phyloP scores from a whole-genome alignment of 179 eudicot species.

The Spinacia oleracea region DNA sequence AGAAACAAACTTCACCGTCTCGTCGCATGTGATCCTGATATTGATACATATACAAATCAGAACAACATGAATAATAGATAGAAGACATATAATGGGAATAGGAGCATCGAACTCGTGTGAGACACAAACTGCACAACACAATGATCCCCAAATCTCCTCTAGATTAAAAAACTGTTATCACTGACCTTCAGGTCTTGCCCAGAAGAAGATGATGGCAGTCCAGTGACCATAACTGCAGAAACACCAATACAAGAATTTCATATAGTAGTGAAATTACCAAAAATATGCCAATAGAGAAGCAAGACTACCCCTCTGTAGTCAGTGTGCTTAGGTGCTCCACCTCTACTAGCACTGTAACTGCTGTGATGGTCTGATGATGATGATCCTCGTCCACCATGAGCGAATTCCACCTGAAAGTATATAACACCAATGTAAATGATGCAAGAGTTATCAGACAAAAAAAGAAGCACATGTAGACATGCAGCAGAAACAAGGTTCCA shows the following conservation, averaged over 20 bases:
- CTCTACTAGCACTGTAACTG: slow-evolving; percentile 60
- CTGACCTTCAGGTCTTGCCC: slow-evolving; percentile 98
- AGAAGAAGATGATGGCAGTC: slow-evolving; percentile 90
- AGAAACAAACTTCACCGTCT: slow-evolving; percentile 92
- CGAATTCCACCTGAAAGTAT: slow-evolving; percentile 72
- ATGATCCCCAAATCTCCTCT: not conserved
- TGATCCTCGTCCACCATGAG: slow-evolving; percentile 80
- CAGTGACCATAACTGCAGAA: slow-evolving; percentile 70
- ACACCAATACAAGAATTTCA: not conserved
- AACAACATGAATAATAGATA: not conserved
- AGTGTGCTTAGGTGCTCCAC: slow-evolving; percentile 66
- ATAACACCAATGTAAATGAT: not conserved
- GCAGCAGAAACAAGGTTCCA: not conserved
- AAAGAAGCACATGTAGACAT: not conserved
- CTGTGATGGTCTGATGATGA: slow-evolving; percentile 66
- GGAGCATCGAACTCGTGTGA: not conserved
- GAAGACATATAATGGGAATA: not conserved
- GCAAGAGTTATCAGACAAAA: not conserved
- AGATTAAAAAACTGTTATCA: not conserved
- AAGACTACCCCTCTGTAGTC: slow-evolving; percentile 70
- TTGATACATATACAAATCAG: not conserved
- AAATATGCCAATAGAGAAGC: not conserved
- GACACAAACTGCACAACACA: not conserved
- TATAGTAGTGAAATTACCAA: not conserved
- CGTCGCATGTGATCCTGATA: slow-evolving; percentile 89